Conservation (phyloP, 2,329 filamentous ascomycete species). For the Curvularia spicifera region DNA sequence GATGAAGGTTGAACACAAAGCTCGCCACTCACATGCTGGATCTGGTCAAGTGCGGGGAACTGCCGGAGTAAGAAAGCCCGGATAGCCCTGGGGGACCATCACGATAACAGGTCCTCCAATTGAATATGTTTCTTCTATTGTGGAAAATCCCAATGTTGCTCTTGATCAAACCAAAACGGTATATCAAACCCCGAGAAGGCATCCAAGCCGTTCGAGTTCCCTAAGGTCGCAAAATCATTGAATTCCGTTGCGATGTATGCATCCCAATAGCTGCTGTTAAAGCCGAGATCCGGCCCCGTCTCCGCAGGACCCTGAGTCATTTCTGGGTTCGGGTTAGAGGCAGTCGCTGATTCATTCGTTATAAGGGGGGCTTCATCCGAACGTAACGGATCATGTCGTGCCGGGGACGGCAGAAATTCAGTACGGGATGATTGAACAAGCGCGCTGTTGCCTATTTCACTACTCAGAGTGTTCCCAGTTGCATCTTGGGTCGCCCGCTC, state of each 20-base stretch:
- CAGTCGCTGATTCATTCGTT: neutral
- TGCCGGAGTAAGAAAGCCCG: conserved; percentile 23
- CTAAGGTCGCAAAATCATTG: neutral
- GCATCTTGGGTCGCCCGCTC: neutral
- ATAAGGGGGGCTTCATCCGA: neutral
- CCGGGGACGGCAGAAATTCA: neutral
- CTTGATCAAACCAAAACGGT: conserved; percentile 47
- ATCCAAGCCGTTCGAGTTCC: conserved; percentile 26
- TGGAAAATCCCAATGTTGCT: conserved; percentile 38
- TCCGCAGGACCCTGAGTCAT: neutral
- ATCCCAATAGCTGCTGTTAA: conserved; percentile 16
- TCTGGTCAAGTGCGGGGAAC: conserved; percentile 20
- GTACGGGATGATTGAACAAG: neutral
- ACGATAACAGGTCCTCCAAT: neutral
- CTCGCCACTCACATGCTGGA: conserved; percentile 6
- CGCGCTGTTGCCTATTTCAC: neutral
- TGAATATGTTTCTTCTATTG: conserved; percentile 12
- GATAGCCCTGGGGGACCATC: conserved; percentile 30
- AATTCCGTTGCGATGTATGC: conserved; percentile 14
- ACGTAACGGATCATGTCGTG: neutral
- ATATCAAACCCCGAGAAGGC: conserved; percentile 46
- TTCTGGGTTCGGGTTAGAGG: neutral
- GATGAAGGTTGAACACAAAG: neutral
- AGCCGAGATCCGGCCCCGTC: neutral
- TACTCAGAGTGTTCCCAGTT: neutral